A percentile compares a stretch with the other conserved stretches of the same genome.
phyloP scores from a whole-genome alignment of 2,329 filamentous ascomycete species.

The Pseudocercospora crystallina region DNA sequence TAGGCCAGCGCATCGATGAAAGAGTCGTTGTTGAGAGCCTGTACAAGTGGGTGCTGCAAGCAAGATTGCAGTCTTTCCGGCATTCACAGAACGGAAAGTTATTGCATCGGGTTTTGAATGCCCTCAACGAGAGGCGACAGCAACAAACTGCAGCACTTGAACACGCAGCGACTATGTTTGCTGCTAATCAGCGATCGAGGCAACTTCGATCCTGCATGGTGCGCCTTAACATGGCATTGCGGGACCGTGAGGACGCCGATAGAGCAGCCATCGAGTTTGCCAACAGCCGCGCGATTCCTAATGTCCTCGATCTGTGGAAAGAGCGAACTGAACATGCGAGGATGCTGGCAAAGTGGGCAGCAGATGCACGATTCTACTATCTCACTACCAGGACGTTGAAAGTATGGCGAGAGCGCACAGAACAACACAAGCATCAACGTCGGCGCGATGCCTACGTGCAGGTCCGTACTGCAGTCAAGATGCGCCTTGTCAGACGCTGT shows the following conservation, averaged over 20 bases:
- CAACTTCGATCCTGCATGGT: constrained; percentile 29
- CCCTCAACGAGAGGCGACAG: constrained; percentile 18
- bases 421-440: constrained; percentile 52
- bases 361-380: constrained; percentile 58
- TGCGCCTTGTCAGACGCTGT: constrained; percentile 50
- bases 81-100: constrained; percentile 35
- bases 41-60: constrained; percentile 62
- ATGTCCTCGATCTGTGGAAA: constrained; percentile 38
- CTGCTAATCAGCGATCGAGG: constrained; percentile 29
- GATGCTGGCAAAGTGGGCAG: constrained; percentile 54
- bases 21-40: constrained; percentile 56
- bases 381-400: constrained; percentile 51
- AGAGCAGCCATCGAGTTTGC: constrained; percentile 43
- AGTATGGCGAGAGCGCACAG: constrained; percentile 52
- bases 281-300: constrained; percentile 41
- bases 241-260: constrained; percentile 35
- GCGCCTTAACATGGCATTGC: constrained; percentile 29
- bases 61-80: constrained; percentile 41
- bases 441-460: constrained; percentile 57
- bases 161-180: constrained; percentile 25
- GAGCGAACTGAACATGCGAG: constrained; percentile 43
- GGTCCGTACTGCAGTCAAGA: constrained; percentile 55
- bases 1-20: constrained; percentile 55
- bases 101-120: constrained; percentile 19
- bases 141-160: constrained; percentile 16